Conservation (phyloP, 1,284 basidiomycete genomes). For the Tylopilus sp. region DNA sequence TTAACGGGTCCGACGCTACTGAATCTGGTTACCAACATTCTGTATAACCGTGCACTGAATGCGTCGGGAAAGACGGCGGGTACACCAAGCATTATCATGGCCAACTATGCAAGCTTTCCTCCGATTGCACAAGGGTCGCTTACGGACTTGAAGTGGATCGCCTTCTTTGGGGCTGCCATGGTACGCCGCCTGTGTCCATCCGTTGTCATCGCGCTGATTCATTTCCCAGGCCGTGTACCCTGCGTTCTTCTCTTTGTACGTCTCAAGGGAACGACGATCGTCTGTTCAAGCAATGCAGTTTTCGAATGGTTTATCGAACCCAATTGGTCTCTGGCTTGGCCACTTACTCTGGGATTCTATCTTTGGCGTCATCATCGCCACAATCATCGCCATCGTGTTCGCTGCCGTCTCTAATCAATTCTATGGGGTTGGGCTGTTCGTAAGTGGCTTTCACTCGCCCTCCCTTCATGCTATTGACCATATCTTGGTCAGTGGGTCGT, state of each 20-base stretch:
- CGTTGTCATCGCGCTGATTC: background rate
- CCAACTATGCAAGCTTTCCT: slow-evolving; percentile 56
- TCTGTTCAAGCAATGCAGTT: slow-evolving; percentile 76
- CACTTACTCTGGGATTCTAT: slow-evolving; percentile 74
- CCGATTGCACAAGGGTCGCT: slow-evolving; percentile 52
- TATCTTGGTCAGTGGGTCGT: slow-evolving; percentile 56
- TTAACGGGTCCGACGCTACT: slow-evolving; percentile 55
- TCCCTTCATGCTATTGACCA: slow-evolving; percentile 1
- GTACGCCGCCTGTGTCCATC: slow-evolving; percentile 35
- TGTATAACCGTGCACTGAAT: slow-evolving; percentile 59
- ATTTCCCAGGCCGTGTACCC: slow-evolving; percentile 62
- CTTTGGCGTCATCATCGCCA: slow-evolving; percentile 53
- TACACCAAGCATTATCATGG: slow-evolving; percentile 47
- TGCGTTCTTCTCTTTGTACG: slow-evolving; percentile 77
- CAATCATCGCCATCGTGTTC: slow-evolving; percentile 62
- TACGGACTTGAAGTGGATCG: slow-evolving; percentile 59
- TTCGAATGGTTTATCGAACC: slow-evolving; percentile 72
- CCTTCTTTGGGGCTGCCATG: slow-evolving; percentile 68
- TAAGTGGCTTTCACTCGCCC: slow-evolving; percentile 34
- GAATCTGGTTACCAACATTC: slow-evolving; percentile 64
- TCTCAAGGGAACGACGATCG: slow-evolving; percentile 62
- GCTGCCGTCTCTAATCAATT: slow-evolving; percentile 59
- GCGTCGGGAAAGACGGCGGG: slow-evolving; percentile 36
- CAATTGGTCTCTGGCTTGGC: slow-evolving; percentile 74
- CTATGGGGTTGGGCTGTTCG: slow-evolving; percentile 64